phyloP scores from a whole-genome alignment of 495 filamentous ascomycete species.

The Viridothelium virens region DNA sequence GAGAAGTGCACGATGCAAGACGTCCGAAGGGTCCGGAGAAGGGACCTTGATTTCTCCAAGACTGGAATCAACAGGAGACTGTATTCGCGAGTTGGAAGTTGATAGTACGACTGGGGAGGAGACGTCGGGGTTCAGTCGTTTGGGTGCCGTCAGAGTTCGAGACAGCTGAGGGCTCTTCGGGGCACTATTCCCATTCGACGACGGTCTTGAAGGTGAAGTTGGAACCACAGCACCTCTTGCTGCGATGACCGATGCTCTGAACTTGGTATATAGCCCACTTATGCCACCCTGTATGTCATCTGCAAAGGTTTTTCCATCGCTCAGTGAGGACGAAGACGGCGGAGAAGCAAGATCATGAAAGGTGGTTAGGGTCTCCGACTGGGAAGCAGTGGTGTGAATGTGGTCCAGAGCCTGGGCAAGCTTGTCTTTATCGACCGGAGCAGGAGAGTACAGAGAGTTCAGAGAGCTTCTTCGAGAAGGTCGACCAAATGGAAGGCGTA shows the following conservation, averaged over 20 bases:
- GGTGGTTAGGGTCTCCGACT: slow-evolving; percentile 69
- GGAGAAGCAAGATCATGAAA: slow-evolving; percentile 77
- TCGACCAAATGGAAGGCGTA: slow-evolving; percentile 26
- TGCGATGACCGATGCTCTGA: slow-evolving; percentile 68
- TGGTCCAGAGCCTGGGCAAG: slow-evolving; percentile 69
- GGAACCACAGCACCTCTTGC: slow-evolving; percentile 44
- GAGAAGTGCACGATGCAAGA: slow-evolving; percentile 9
- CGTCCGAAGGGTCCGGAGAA: slow-evolving; percentile 21
- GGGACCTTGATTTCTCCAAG: slow-evolving; percentile 22
- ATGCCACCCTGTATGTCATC: slow-evolving; percentile 73
- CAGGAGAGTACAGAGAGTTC: slow-evolving; percentile 50
- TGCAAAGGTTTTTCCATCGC: slow-evolving; percentile 59
- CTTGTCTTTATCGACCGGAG: slow-evolving; percentile 59
- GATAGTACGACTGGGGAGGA: slow-evolving; percentile 30
- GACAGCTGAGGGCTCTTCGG: not conserved
- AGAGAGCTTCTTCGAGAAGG: slow-evolving; percentile 56
- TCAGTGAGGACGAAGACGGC: slow-evolving; percentile 45
- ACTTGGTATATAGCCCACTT: slow-evolving; percentile 74
- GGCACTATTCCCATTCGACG: not conserved
- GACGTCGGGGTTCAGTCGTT: slow-evolving; percentile 23
- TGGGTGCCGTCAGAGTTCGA: slow-evolving; percentile 12
- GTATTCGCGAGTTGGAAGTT: slow-evolving; percentile 23
- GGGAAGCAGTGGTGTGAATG: slow-evolving; percentile 75
- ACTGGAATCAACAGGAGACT: slow-evolving; percentile 23
- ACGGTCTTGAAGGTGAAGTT: not conserved